A percentile compares a stretch with the other conserved stretches of the same genome.
phyloP scores from a whole-genome alignment of 2,329 filamentous ascomycete genomes.

The Leptographium radiaticola region DNA sequence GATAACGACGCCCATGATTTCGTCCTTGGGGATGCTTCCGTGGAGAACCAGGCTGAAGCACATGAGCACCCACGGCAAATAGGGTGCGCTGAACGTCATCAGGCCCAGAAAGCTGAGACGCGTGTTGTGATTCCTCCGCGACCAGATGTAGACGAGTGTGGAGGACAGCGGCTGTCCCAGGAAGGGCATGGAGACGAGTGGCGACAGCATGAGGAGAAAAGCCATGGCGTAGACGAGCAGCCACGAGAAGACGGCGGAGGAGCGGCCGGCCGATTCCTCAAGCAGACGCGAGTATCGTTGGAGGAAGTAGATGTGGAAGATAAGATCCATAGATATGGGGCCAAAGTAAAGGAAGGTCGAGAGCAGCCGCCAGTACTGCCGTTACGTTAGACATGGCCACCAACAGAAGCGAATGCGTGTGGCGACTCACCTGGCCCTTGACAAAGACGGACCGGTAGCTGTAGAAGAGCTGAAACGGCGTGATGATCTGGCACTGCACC shows the following conservation, averaged over 20 bases:
- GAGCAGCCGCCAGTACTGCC: constrained; percentile 86
- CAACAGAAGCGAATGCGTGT: neutral
- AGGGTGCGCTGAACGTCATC: constrained; percentile 84
- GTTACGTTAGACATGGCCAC: neutral
- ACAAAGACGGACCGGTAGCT: constrained; percentile 84
- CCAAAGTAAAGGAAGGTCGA: constrained; percentile 98
- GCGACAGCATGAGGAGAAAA: constrained; percentile 68
- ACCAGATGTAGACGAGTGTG: constrained; percentile 96
- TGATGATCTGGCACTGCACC: constrained; percentile 86
- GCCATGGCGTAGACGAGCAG: constrained; percentile 74
- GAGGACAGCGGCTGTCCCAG: constrained; percentile 87
- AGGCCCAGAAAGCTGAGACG: constrained; percentile 79
- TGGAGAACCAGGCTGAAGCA: constrained; percentile 86
- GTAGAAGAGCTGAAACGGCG: constrained; percentile 93
- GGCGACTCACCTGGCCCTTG: constrained; percentile 65
- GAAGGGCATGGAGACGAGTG: constrained; percentile 82
- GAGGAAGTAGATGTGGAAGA: constrained; percentile 98
- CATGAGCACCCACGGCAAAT: constrained; percentile 92
- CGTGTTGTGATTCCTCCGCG: constrained; percentile 83
- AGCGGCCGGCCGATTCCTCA: constrained; percentile 86
- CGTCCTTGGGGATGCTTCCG: constrained; percentile 81
- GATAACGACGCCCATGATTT: constrained; percentile 88
- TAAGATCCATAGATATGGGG: constrained; percentile 79
- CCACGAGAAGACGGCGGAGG: constrained; percentile 91
- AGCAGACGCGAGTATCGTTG: constrained; percentile 91